phyloP scores from a whole-genome alignment of 75 land plant genomes.

The Pinus taeda region DNA sequence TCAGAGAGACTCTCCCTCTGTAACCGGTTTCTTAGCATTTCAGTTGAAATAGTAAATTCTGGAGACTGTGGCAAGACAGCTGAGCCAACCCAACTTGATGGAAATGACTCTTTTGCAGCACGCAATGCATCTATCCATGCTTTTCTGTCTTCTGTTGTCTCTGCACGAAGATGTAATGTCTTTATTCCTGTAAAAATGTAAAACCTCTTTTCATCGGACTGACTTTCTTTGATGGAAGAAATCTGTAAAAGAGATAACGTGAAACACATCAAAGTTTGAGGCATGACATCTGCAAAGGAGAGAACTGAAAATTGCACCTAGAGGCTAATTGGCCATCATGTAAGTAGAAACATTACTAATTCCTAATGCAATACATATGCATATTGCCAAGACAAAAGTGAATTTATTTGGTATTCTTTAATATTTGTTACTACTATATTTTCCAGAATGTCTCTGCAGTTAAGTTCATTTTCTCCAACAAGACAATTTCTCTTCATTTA shows the following conservation, averaged over 20 bases:
- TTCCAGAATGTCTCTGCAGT: not conserved
- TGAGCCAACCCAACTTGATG: not conserved
- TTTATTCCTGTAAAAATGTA: slow-evolving; percentile 32
- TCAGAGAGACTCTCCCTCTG: slow-evolving; percentile 11
- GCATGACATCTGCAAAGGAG: not conserved
- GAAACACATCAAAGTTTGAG: not conserved
- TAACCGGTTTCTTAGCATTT: slow-evolving; percentile 15
- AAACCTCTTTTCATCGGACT: slow-evolving; percentile 33
- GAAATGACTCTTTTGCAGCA: slow-evolving; percentile 24
- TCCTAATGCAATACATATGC: not conserved
- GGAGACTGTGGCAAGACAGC: slow-evolving; percentile 5
- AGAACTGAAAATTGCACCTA: not conserved
- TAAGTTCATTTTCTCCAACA: not conserved
- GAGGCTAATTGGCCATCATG: not conserved
- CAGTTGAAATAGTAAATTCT: slow-evolving; percentile 2
- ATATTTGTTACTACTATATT: not conserved
- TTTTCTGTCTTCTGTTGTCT: slow-evolving; percentile 21
- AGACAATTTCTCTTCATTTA: not conserved
- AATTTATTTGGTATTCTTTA: not conserved
- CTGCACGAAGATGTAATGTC: slow-evolving; percentile 29
- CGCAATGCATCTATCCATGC: slow-evolving; percentile 26
- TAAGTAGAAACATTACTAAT: not conserved
- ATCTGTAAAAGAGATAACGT: slow-evolving; percentile 16
- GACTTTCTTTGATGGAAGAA: slow-evolving; percentile 25
- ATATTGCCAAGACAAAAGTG: not conserved